Percentiles rank a stretch among this genome's conserved stretches.
phyloP scores from a whole-genome alignment of 1,284 basidiomycete genomes.

The Erythrobasidium hasegawianum region DNA sequence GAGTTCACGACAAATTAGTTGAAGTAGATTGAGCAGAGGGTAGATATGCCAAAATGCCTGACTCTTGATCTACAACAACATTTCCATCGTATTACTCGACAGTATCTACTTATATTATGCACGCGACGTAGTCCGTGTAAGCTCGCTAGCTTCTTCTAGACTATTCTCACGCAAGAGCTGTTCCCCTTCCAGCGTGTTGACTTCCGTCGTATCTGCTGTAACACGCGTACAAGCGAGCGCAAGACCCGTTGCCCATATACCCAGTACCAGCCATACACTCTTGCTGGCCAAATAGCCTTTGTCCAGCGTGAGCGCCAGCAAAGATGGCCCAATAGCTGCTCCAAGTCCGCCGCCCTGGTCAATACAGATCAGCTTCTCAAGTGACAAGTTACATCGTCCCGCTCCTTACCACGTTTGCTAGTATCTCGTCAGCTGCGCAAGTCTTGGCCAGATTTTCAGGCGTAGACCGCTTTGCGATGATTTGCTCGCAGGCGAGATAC shows the following conservation, averaged over 20 bases:
- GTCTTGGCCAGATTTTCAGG: background rate
- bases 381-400: no score
- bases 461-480: conserved; percentile 1
- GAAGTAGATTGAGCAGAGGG: no score
- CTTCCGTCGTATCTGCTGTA: background rate
- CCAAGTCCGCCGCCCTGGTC: background rate
- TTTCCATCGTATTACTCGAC: no score
- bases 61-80: no score
- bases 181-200: no score
- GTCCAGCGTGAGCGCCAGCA: background rate
- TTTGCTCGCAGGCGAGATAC: conserved; percentile 1
- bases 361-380: background rate
- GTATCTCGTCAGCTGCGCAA: background rate
- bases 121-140: no score
- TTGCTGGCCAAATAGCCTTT: background rate
- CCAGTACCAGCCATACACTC: background rate
- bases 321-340: background rate
- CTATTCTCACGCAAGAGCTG: no score
- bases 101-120: no score
- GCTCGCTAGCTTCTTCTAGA: no score
- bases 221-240: background rate
- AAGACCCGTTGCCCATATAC: background rate
- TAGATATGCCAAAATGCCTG: no score
- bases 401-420: background rate
- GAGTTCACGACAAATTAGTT: no score